phyloP scores from a whole-genome alignment of 163 green algal species.

The Volvox carteri region DNA sequence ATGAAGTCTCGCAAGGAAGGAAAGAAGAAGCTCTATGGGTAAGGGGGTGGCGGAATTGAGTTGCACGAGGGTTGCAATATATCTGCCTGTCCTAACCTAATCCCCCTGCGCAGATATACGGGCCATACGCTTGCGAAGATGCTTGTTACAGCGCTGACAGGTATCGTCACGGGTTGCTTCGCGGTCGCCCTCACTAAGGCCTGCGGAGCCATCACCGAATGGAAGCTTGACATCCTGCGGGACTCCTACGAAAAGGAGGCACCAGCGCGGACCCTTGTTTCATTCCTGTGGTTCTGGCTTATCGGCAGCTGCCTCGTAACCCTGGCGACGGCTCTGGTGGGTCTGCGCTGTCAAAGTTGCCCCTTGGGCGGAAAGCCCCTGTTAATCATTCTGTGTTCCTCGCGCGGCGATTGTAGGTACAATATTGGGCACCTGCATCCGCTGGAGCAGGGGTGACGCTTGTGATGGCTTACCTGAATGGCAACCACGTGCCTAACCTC shows the following conservation, averaged over 20 bases:
- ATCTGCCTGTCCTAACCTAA: neutral
- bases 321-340: slow-evolving; percentile 65
- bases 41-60: slow-evolving; percentile 7
- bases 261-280: slow-evolving; percentile 32
- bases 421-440: slow-evolving; percentile 82
- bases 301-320: slow-evolving; percentile 66
- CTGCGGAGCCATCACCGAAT: slow-evolving; percentile 62
- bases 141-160: slow-evolving; percentile 79
- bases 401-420: slow-evolving; percentile 71
- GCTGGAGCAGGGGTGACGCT: slow-evolving; percentile 85
- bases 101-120: slow-evolving; percentile 78
- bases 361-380: neutral
- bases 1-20: slow-evolving; percentile 66
- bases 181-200: slow-evolving; percentile 67
- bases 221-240: slow-evolving; percentile 64
- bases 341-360: neutral
- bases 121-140: slow-evolving; percentile 85
- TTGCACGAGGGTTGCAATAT: neutral
- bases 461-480: slow-evolving; percentile 94
- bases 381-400: neutral
- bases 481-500: slow-evolving; percentile 86
- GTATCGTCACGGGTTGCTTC: slow-evolving; percentile 80
- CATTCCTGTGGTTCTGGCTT: slow-evolving; percentile 64
- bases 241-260: neutral
- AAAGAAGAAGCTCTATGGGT: slow-evolving; percentile 79